Evolutionary conservation across 2,329 filamentous ascomycete species (phyloP), one percentile per base, ranked within the genome.

Genomic region (Monascus ruber): DNA sequence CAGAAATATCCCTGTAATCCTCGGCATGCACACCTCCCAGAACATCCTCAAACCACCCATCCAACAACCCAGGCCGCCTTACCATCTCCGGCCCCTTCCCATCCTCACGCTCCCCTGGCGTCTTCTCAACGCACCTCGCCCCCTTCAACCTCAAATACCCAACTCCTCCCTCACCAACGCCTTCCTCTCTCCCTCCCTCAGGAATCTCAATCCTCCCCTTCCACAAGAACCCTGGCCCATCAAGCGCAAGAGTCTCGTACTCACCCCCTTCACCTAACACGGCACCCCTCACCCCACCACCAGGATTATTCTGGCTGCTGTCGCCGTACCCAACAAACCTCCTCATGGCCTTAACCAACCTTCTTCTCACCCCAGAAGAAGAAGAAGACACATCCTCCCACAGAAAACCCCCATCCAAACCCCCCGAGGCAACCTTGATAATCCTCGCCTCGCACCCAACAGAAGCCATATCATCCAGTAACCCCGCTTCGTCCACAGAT

Each of bases 191-290:
- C 42, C 72, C 64, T 41, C 66, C 70, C 42, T 72, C 71, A 0
- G 64, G 65, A 27, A 95, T 67, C 33, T 70, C 66, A 45, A 96
- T 82, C 37, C 71, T 74, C 47, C 72, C 74, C 63, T 75, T 81
- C 72, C 91, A 95, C 43, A 95, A 59, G 36, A 67, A 65, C 1
- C 55, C 52, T 6, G 89, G 89, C 7, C 89, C 91, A 61, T 87
- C 78, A 29, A 96, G 55, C 34, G 91, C 86, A 38, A 96, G 67
- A 26, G 87, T 96, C 72, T 96, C 91, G 61, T 93, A 96, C 67
- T 96, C 91, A 3, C 91, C 91, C 5, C 91, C 91, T 59, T 96
- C 91, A 1, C 91, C 91, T 11, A 96, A 65, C 6, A 88, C 77
- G 6, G 84, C 83, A 0, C 84, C 86, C 66, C 43, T 74, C 68